Base-by-base conservation (phyloP, 306 rosid species). In the Myrica gale region DNA sequence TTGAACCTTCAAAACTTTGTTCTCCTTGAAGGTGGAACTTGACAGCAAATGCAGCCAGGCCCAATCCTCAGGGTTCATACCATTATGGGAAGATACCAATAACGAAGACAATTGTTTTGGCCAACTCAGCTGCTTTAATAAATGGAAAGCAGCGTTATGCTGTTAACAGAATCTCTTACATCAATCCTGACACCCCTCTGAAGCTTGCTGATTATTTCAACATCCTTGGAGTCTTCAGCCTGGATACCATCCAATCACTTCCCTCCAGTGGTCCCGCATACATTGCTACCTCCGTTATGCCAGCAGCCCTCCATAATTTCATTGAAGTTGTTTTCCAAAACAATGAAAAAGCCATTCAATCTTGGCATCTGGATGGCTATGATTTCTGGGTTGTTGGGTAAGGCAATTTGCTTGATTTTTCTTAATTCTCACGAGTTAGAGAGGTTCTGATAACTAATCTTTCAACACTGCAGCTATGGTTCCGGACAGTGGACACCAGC, bases 21-120 rank as follows among this genome's bases (percentile, higher is more conserved):
- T 77, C 68, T 73, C 80, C 68, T 32, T 85, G 78, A 83, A 94
- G 97, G 85, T 92, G 98, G 98, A 96, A 92, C 80, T 82, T 96
- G 89, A 92, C 98, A 20, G 98, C 98, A 76, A 96, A 82, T 86
- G 99, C 99, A 53, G 99, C 99, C 15, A 88, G 99, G 92, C 98
- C 98, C 67, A 95, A 95, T 76, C 99, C 99, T 73, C 99, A 95
- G 79, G 99, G 99, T 6, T 95, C 99, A 42, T 95, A 78, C 86
- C 99, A 95, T 87, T 95, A 95, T 51, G 99, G 99, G 77, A 84
- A 51, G 76, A 88, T 96, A 45, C 82, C 85, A 47, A 85, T 91
- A 9, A 88, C 87, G 46, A 88, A 83, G 87, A 84, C 82, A 41
- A 78, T 95, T 63, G 81, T 89, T 5, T 84, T 95, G 84, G 93